A percentile compares a stretch with the other conserved stretches of the same genome.
Evolutionary conservation across 2,329 filamentous ascomycete species (phyloP).

Genomic region (Phialocephala subalpina): DNA sequence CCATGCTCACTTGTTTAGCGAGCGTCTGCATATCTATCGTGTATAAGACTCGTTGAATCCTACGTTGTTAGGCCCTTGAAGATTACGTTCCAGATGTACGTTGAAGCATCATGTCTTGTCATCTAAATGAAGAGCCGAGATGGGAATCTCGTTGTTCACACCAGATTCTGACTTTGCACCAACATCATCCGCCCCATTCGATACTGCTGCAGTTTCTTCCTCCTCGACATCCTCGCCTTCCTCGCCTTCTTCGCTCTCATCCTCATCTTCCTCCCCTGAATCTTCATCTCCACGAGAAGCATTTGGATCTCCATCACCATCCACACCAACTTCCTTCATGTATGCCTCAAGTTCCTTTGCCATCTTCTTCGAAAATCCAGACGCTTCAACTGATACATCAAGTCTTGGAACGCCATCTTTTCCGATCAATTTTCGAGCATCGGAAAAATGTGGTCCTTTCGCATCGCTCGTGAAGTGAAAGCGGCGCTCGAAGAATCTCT

Average conservation of each 20-base stretch:
- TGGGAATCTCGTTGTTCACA: slow-evolving; percentile 27
- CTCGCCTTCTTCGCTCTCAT: slow-evolving; percentile 44
- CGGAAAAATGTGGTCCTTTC: slow-evolving; percentile 84
- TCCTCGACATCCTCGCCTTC: slow-evolving; percentile 40
- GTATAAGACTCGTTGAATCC: not conserved
- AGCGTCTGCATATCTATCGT: not conserved
- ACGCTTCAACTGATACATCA: slow-evolving; percentile 89
- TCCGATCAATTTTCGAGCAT: slow-evolving; percentile 78
- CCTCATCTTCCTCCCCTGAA: slow-evolving; percentile 47
- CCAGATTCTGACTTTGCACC: slow-evolving; percentile 6
- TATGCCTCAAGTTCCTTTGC: slow-evolving; percentile 91
- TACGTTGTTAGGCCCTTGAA: not conserved
- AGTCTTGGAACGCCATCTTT: slow-evolving; percentile 73
- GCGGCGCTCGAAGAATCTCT: slow-evolving; percentile 88
- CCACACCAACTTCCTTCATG: slow-evolving; percentile 75
- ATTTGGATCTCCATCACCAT: slow-evolving; percentile 49
- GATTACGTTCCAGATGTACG: not conserved
- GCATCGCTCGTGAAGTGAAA: slow-evolving; percentile 88
- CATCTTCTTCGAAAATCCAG: slow-evolving; percentile 97
- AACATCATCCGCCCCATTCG: not conserved
- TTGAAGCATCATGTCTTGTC: slow-evolving; percentile 41
- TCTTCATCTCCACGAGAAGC: slow-evolving; percentile 45
- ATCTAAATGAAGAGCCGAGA: slow-evolving; percentile 37
- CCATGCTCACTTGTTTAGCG: not conserved
- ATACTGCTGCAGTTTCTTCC: slow-evolving; percentile 36